Evolutionary conservation across 352 stramenopile species (phyloP).

Genomic region (Phytopythium boreale): DNA sequence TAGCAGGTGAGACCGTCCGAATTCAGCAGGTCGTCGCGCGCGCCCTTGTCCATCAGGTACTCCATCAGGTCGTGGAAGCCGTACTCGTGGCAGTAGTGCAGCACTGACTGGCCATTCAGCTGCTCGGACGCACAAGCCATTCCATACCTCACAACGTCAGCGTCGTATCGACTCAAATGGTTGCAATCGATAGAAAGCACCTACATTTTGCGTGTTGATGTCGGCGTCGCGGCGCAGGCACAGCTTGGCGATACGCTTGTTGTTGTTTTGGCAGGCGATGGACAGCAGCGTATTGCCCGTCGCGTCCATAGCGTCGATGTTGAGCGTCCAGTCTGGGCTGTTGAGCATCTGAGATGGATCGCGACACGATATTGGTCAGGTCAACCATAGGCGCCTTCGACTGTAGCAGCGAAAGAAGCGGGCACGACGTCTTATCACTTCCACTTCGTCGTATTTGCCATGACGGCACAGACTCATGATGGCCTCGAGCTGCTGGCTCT

Average conservation of each 20-base stretch:
- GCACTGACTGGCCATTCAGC: slow-evolving; percentile 89
- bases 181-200: background rate
- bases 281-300: slow-evolving; percentile 93
- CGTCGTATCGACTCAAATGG: background rate
- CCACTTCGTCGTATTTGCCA: slow-evolving; percentile 87
- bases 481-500: slow-evolving; percentile 86
- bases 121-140: slow-evolving; percentile 12
- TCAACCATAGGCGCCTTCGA: background rate
- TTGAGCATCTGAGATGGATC: slow-evolving; percentile 61
- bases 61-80: slow-evolving; percentile 93
- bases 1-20: slow-evolving; percentile 94
- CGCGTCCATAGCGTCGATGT: slow-evolving; percentile 91
- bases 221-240: slow-evolving; percentile 90
- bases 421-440: slow-evolving; percentile 34
- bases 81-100: slow-evolving; percentile 94
- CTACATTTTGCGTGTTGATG: slow-evolving; percentile 92
- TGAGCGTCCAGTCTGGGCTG: slow-evolving; percentile 87
- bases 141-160: background rate
- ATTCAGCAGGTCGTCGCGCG: slow-evolving; percentile 90
- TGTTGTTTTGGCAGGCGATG: slow-evolving; percentile 94
- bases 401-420: background rate
- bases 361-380: slow-evolving; percentile 9
- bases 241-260: slow-evolving; percentile 95
- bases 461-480: slow-evolving; percentile 90
- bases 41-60: slow-evolving; percentile 95